Conservation (phyloP, 495 filamentous ascomycete species). For the Hypoxylon lienhwacheense region DNA sequence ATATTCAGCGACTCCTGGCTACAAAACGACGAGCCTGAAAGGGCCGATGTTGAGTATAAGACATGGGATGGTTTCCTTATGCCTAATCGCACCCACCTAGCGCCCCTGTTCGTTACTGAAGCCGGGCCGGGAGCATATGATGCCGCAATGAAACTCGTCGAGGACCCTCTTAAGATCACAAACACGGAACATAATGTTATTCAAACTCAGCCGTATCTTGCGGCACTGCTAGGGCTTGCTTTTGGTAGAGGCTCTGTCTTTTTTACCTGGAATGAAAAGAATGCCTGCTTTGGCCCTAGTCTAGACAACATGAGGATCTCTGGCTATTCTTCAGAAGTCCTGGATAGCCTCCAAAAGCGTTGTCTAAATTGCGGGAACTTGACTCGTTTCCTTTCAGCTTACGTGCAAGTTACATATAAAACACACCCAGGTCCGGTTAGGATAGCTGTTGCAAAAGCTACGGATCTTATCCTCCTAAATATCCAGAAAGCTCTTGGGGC, state of each 20-base stretch:
- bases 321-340: slow-evolving; percentile 62
- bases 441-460: slow-evolving; percentile 63
- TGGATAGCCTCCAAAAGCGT: slow-evolving; percentile 59
- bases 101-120: slow-evolving; percentile 73
- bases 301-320: slow-evolving; percentile 63
- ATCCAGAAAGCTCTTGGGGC: slow-evolving; percentile 59
- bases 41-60: slow-evolving; percentile 50
- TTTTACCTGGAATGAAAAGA: slow-evolving; percentile 66
- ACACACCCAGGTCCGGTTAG: slow-evolving; percentile 50
- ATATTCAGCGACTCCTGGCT: slow-evolving; percentile 61
- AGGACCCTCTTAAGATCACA: slow-evolving; percentile 36
- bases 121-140: slow-evolving; percentile 74
- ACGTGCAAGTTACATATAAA: slow-evolving; percentile 53
- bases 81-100: slow-evolving; percentile 42
- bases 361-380: slow-evolving; percentile 64
- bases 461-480: slow-evolving; percentile 57
- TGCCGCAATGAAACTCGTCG: slow-evolving; percentile 54
- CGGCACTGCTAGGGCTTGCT: slow-evolving; percentile 69
- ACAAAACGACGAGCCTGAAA: slow-evolving; percentile 33
- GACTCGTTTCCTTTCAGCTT: slow-evolving; percentile 55
- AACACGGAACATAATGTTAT: slow-evolving; percentile 40
- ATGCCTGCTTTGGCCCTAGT: slow-evolving; percentile 59
- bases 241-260: slow-evolving; percentile 81
- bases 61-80: slow-evolving; percentile 75
- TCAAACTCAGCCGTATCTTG: slow-evolving; percentile 54